Evolutionary conservation across 192 early-diverging fungal species (phyloP), one percentile per base, ranked within the genome.

Genomic region (Coemansia sp.): DNA sequence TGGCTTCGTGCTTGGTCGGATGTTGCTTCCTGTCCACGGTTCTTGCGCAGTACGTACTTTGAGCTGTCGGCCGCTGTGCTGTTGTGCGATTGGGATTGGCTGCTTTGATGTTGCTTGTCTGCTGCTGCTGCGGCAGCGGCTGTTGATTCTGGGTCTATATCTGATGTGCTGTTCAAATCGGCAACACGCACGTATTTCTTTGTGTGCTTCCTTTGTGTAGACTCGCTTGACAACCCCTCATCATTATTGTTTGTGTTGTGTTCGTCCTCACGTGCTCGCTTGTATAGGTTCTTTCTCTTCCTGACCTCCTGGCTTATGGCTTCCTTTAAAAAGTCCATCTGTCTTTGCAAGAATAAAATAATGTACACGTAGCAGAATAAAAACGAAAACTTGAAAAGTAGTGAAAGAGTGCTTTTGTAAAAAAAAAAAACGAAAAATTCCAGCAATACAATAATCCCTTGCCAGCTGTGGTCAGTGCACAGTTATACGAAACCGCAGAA

Each of bases 161-260:
- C 84, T 13, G 86, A 77, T 49, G 85, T 75, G 59, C 77, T 74
- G 49, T 95, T 89, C 23, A 94, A 71, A 70, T 96, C 94, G 30
- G 87, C 90, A 18, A 92, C 85, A 66, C 89, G 89, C 26, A 95
- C 68, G 79, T 95, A 97, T 72, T 94, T 95, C 71, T 87, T 93
- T 30, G 31, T 34, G 28, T 31, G 28, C 4, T 30, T 57, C 0
- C 21, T 31, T 23, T 51, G 48, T 12, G 48, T 7, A 26, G 2
- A 26, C 48, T 51, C 48, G 25, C 23, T 26, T 80, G 82, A 29
- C 64, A 51, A 10, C 23, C 48, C 21, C 48, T 51, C 25, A 3
- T 31, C 68, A 42, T 71, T 40, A 12, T 43, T 49, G 23, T 57
- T 26, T n/a, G 7, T 49, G 2, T 62, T 61, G 21, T 61, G 55